Evolutionary conservation across 352 stramenopile genomes (phyloP), one percentile per base, ranked within the genome.

Genomic region (Globisporangium camurandrum): DNA sequence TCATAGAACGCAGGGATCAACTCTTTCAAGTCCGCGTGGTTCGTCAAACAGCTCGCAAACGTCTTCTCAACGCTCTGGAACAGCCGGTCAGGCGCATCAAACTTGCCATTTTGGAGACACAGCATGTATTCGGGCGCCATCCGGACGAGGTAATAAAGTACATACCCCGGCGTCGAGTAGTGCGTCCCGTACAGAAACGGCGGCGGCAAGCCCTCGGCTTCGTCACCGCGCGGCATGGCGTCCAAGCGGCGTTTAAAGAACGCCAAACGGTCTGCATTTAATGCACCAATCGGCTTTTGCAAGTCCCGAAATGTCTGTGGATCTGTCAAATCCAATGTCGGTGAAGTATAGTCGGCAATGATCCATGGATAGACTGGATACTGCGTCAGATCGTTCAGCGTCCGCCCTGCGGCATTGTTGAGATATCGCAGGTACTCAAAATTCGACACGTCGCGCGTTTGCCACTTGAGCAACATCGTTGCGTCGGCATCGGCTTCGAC

Each of bases 361-460:
- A 99, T 75, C 96, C 96, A 99, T 23, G 96, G 96, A 69, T 98
- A 98, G n/a, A 99, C 92, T 1, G 95, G 95, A 66, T 98, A 99
- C 54, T 98, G 93, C 16, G 81, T 95, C 16, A 97, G 54, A 46
- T 97, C 88, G 46, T 96, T 96, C 49, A 83, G 75, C 26, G 79
- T 93, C 33, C 88, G 71, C 1, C 85, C 87, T 1, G 86, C 81
- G 31, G 84, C 64, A 42, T 90, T 93, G 67, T 97, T 97, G 23
- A 97, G 59, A 48, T 89, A 91, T 39, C 82, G 52, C 5, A 96
- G 57, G 52, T 97, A 97, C 34, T 95, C 83, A 44, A 94, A 99
- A 56, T 99, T 99, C 7, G 88, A 97, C 24, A 99, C 81, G 36
- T 90, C 76, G 2, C 75, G 67, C 11, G 67, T 65, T 47, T 94